phyloP scores from a whole-genome alignment of 257 asterid species.

The Scutellaria minor region DNA sequence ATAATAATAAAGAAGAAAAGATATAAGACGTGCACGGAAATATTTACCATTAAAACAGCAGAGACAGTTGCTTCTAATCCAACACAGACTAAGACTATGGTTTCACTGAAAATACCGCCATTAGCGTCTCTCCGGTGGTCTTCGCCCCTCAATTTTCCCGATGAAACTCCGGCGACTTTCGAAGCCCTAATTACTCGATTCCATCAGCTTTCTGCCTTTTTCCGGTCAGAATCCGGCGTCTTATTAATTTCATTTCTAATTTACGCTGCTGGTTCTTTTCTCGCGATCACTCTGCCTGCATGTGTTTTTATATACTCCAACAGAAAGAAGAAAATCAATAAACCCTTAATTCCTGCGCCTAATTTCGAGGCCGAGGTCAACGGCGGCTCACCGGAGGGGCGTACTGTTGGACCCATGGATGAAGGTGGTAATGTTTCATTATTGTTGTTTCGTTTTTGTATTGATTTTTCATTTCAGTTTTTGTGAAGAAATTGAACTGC shows the following conservation, averaged over 20 bases:
- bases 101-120: conserved; percentile 6
- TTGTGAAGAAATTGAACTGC: background rate
- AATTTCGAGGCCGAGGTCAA: conserved; percentile 22
- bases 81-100: conserved; percentile 23
- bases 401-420: conserved; percentile 6
- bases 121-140: conserved; percentile 26
- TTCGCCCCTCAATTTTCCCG: conserved; percentile 28
- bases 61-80: background rate
- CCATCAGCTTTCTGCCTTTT: conserved; percentile 22
- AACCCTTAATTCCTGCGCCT: background rate
- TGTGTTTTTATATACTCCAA: conserved; percentile 34
- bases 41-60: background rate
- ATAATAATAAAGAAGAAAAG: too few relatives aligned
- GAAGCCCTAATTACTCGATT: conserved; percentile 22
- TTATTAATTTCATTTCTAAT: conserved; percentile 26
- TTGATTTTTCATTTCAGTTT: background rate
- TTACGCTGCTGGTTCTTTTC: conserved; percentile 35
- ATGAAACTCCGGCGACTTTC: conserved; percentile 29
- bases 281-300: conserved; percentile 46
- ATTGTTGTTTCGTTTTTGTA: background rate
- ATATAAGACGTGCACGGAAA: background rate
- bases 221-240: conserved; percentile 31
- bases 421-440: conserved; percentile 31
- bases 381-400: conserved; percentile 28
- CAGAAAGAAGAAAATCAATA: conserved; percentile 25